Base-by-base conservation (phyloP, 345 rosid species). In the Populus ilicifolia region DNA sequence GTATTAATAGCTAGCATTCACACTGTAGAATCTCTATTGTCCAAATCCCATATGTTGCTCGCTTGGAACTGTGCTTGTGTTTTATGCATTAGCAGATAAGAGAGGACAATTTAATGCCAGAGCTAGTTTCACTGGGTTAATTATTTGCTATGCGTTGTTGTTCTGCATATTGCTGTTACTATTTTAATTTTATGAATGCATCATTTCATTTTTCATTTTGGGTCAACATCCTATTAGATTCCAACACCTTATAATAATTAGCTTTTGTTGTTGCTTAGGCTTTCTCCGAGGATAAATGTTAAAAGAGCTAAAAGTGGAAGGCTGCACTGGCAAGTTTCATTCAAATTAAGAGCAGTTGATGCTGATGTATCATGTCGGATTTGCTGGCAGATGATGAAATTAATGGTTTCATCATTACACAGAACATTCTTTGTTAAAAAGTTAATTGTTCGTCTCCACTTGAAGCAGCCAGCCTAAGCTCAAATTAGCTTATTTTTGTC, bases 251-350 rank as follows among this genome's bases (percentile, higher is more conserved):
- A 23, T 38, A 44, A 10, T 52, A 56, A 33, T 46, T 77, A 33
- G 30, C 12, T 52, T 70, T 73, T 38, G 46, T 69, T 65, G 54
- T 63, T 54, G 54, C 62, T 74, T 16, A 35, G 65, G 56, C 17
- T 33, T 62, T 5, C 25, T 33, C 14, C 9, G 30, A 70, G 35
- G 69, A 35, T 56, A 20, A 44, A 41, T 43, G 18, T 25, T 50
- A 44, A 18, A 75, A 71, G 77, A 78, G 33, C 41, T 16, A 29
- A 56, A 72, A 70, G 74, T 56, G 52, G n/a, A 61, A 75, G 66
- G 48, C 77, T 35, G 16, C 52, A 33, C 17, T 46, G 23, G 33
- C 44, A 46, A 25, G 39, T 67, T 50, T 79, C 10, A 67, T 73
- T 54, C 69, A 63, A 65, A 63, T 21, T 39, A 46, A 46, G 46